These are phyloP conservation scores for Cicer judaicum DNA, from an alignment of 306 rosid genomes.

Conservation along the genomic window DNA sequence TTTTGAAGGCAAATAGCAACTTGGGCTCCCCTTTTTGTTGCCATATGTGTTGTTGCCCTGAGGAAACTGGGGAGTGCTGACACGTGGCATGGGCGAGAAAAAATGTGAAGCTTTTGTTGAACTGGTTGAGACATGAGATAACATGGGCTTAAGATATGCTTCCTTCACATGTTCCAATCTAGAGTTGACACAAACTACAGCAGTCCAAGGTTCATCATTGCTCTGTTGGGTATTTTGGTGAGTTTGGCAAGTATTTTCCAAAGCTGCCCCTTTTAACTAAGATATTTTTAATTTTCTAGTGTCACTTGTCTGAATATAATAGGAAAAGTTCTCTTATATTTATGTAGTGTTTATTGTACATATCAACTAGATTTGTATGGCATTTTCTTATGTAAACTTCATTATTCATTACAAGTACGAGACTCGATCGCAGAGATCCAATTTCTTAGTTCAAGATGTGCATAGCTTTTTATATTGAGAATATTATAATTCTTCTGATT, in stretches of 20 bases:
- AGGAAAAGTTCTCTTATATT: constrained; percentile 11
- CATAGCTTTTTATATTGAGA: too few species aligned
- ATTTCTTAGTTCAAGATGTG: too few species aligned
- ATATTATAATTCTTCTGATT: too few species aligned
- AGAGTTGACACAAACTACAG: constrained; percentile 3
- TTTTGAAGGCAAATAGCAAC: constrained; percentile 26
- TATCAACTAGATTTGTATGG: neutral
- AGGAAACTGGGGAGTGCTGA: constrained; percentile 2
- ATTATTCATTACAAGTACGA: neutral
- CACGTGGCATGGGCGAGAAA: constrained; percentile 31
- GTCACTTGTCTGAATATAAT: constrained; percentile 6
- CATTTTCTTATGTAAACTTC: neutral
- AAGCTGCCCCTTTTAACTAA: neutral
- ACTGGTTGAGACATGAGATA: constrained; percentile 6
- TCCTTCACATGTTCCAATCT: constrained; percentile 21
- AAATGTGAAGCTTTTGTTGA: constrained; percentile 1
- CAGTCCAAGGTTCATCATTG: neutral
- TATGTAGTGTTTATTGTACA: constrained; percentile 4
- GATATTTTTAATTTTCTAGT: neutral
- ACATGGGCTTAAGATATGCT: constrained; percentile 25
- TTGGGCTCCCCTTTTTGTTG: constrained; percentile 24
- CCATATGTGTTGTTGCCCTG: constrained; percentile 12
- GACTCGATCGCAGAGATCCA: too few species aligned
- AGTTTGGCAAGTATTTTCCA: constrained; percentile 5
- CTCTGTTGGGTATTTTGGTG: neutral